Base-by-base conservation (phyloP, 306 rosid genomes). In the Sicyos baderoa region DNA sequence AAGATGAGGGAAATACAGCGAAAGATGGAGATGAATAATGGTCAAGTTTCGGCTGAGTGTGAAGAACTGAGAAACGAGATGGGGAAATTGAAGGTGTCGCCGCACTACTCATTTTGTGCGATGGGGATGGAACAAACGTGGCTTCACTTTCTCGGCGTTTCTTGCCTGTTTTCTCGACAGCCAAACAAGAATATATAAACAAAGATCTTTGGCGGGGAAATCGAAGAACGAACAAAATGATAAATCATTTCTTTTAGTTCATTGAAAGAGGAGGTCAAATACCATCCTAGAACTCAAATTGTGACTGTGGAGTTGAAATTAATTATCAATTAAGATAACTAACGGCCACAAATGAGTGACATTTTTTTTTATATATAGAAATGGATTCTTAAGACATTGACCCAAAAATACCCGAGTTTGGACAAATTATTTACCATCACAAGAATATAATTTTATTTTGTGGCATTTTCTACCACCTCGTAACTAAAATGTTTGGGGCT, bases 71-170 rank as follows among this genome's bases (percentile, higher is more conserved):
- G 62, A 71, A 61, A 29, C 75, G 16, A 55, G 78, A 58, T 3
- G 77, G 56, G 64, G 78, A 74, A 13, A 48, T 80, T 4, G 86
- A 64, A 76, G 82, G 69, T 15, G 81, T 75, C 74, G 82, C n/a
- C 51, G 82, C 72, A 60, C 79, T 58, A 64, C 79, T 63, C 96
- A 88, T 91, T 77, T 74, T 83, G 40, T 67, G 72, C 9, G 61
- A 13, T 11, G 67, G 23, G 19, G n/a, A 48, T 25, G 21, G 49
- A 16, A 60, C 29, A n/a, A 35, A 0, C 1, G 1, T 51, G 66
- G 77, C 49, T 72, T 71, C 75, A 32, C 73, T 59, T 71, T 64
- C 79, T 63, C 71, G 58, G 29, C 4, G 66, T 29, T 81, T 62
- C 37, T 50, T 56, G 48, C 9, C 47, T 35, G 9, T 27, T 80